Evolutionary conservation across 768 basidiomycete species (phyloP).

Genomic region (Auricularia sp.): DNA sequence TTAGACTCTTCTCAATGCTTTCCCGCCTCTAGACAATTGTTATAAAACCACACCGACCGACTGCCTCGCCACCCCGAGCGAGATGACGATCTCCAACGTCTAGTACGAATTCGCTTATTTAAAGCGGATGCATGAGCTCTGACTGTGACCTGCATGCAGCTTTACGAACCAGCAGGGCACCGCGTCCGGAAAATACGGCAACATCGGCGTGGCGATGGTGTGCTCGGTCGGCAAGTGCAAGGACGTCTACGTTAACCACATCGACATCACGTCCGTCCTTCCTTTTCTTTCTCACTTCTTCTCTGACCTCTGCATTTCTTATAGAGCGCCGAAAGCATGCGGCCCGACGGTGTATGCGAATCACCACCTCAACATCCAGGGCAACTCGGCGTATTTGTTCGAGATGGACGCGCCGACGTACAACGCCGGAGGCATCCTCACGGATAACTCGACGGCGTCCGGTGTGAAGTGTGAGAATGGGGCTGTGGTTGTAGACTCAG

Average conservation of each 20-base stretch:
- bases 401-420: neutral
- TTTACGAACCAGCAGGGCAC: neutral
- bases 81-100: conserved; percentile 46
- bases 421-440: neutral
- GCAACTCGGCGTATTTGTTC: neutral
- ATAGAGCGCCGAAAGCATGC: neutral
- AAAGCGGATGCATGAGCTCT: neutral
- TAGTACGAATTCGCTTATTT: conserved; percentile 22
- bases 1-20: neutral
- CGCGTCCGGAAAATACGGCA: neutral
- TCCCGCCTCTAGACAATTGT: conserved; percentile 23
- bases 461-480: neutral
- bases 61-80: conserved; percentile 46
- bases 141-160: neutral
- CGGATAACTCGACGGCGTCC: neutral
- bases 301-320: neutral
- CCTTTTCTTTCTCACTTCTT: neutral
- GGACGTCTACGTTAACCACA: conserved; percentile 36
- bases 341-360: neutral
- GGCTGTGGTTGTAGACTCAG: neutral
- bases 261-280: conserved; percentile 33
- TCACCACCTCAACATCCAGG: neutral
- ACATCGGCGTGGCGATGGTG: neutral
- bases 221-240: conserved; percentile 21
- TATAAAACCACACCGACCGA: conserved; percentile 37